Conservation (phyloP, 495 filamentous ascomycete species). For the Talaromyces ruber region DNA sequence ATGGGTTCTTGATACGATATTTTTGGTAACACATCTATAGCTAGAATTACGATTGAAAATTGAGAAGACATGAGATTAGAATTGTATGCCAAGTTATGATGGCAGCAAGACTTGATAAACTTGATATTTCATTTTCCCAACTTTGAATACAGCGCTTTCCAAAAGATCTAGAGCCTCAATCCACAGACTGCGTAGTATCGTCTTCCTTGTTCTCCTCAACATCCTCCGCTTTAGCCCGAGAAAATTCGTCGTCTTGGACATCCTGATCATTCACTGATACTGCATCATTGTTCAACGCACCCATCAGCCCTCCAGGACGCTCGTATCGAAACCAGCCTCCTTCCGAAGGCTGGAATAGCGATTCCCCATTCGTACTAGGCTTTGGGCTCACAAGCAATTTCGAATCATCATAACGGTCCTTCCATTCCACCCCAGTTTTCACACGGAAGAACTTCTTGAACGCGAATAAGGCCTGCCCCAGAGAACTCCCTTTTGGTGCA, state of each 20-base stretch:
- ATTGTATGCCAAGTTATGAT: not conserved
- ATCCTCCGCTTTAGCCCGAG: not conserved
- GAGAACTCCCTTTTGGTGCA: constrained; percentile 18
- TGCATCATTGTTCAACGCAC: constrained; percentile 8
- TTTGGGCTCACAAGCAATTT: constrained; percentile 9
- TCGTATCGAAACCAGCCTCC: constrained; percentile 29
- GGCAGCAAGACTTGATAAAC: not conserved
- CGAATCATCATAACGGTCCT: constrained; percentile 24
- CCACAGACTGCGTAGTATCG: not conserved
- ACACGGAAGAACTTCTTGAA: constrained; percentile 50
- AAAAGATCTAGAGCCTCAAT: not conserved
- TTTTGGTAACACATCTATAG: not conserved
- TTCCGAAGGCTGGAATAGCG: constrained; percentile 11
- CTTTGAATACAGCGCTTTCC: not conserved
- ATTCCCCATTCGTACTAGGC: constrained; percentile 16
- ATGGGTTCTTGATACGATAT: not conserved
- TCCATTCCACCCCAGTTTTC: constrained; percentile 50
- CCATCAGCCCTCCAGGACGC: constrained; percentile 11
- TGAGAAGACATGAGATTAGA: not conserved
- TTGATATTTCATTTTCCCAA: not conserved
- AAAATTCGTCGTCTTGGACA: not conserved
- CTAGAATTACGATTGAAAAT: not conserved
- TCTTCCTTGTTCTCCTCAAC: not conserved
- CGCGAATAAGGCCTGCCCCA: constrained; percentile 25
- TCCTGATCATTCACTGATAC: not conserved